Conservation (phyloP, 179 eudicot genomes). For the Heliamphora pulchella region DNA sequence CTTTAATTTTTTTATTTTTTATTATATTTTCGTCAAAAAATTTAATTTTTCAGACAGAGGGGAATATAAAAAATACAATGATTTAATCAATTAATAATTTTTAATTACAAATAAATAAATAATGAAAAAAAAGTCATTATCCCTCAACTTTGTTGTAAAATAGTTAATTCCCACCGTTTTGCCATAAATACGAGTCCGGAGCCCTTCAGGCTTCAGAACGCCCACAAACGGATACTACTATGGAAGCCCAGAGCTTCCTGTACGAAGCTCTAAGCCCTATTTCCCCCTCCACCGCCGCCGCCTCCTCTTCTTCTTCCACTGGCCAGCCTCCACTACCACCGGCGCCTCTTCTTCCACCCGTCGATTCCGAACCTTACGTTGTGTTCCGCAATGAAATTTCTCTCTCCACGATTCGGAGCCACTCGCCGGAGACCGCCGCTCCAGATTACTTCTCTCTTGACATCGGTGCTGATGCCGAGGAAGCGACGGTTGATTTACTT, state of each 20-base stretch:
- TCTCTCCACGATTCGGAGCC: constrained; percentile 20
- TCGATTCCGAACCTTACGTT: constrained; percentile 29
- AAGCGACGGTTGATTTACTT: not conserved
- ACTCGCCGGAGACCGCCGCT: constrained; percentile 29
- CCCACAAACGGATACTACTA: not conserved
- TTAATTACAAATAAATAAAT: too few relatives aligned
- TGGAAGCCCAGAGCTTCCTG: constrained; percentile 16
- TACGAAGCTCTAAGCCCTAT: constrained; percentile 24
- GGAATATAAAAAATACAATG: too few relatives aligned
- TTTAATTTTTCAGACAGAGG: too few relatives aligned
- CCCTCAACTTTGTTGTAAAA: too few relatives aligned
- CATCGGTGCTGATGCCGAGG: constrained; percentile 22
- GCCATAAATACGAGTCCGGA: not conserved
- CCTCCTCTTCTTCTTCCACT: not conserved
- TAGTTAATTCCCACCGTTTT: too few relatives aligned
- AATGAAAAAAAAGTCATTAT: too few relatives aligned
- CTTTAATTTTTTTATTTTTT: too few relatives aligned
- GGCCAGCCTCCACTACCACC: not conserved
- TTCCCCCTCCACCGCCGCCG: constrained; percentile 1
- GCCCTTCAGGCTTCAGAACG: not conserved
- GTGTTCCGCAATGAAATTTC: constrained; percentile 72
- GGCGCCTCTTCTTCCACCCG: not conserved
- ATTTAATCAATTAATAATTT: too few relatives aligned
- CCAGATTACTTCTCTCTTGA: constrained; percentile 73
- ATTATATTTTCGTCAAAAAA: too few relatives aligned